Base-by-base conservation (phyloP, 768 basidiomycete genomes). In the Clitopilus passeckerianus region DNA sequence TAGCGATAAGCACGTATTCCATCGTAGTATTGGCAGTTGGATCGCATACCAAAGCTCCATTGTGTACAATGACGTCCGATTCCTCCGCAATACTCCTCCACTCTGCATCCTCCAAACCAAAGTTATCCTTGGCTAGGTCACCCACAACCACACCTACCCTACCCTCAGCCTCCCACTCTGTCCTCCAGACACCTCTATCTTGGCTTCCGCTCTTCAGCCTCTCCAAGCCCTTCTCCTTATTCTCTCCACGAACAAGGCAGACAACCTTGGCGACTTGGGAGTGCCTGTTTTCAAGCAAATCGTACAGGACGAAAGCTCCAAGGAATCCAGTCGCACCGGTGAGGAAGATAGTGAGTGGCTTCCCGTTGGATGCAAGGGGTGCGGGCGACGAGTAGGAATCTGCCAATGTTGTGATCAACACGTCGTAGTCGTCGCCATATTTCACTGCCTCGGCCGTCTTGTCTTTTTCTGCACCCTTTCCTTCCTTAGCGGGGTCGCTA, bases 321-420 rank as follows among this genome's bases (percentile, higher is more conserved):
- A 99, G 80, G 80, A 95, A 99, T 1, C 97, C 97, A 8, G 97
- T 98, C 5, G 93, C 95, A 6, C 97, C 97, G 6, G 97, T 98
- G 30, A 99, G 83, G 79, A 99, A 97, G 30, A 98, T 82, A 0
- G 91, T 92, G 43, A 95, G 63, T 12, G 77, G 72, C 46, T 76
- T 80, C 18, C 20, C 20, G 23, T 73, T 68, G 20, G 71, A 67
- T 64, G 87, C 87, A 64, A 86, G 82, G n/a, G 75, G 57, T 0
- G 88, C 77, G 1, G 86, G 71, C n/a, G 84, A 74, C 0, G 80
- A 72, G 71, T 94, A 98, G 7, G 82, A 79, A 0, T 76, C 65
- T 44, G 78, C 77, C 22, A 98, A 80, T 63, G 76, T 75, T 43
- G 80, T 69, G 27, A 87, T 59, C 16, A 98, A 79, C 1, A 70